Evolutionary conservation across 306 rosid genomes (phyloP), one percentile per base, ranked within the genome.

Genomic region (Castanea mollissima): DNA sequence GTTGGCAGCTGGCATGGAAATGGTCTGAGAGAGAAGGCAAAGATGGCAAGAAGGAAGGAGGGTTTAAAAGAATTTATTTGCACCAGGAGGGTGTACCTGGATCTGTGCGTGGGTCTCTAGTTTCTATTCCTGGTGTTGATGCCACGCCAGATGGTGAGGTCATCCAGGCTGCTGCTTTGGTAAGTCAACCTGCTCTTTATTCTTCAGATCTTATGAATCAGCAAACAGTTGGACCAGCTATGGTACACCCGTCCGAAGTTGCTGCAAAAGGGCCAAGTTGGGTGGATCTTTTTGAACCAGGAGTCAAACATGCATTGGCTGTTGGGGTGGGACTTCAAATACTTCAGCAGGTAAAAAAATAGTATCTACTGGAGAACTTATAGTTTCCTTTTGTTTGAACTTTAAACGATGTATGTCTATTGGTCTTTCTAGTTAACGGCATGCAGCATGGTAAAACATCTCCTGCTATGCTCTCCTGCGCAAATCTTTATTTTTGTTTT

Each of bases 1-100:
- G 98, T 74, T 94, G 98, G 98, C 98, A 94, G 83, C 86, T 94
- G 74, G 97, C 98, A 19, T 94, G 97, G 97, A 92, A 92, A 85
- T 94, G 97, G 98, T 57, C 97, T 10, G 98, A 91, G 85, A 88
- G 80, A 75, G 97, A 89, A 76, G 93, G 90, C 54, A 74, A 82
- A 20, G 94, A 88, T 87, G 98, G 98, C 77, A 88, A 84, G 54
- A 92, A 86, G 78, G 94, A 92, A 84, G 94, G 92, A 75, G 93
- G 92, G 21, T 94, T 92, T 67, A 88, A 94, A 91, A 89, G 98
- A 86, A 89, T 94, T 74, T 94, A 90, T 83, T 80, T 94, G 83
- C 97, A 84, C 85, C 94, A 94, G 87, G 98, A 94, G 78, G 97
- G 92, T 82, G 88, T 80, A 69, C 74, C 86, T 74, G 94, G 84